Base-by-base conservation (phyloP, 495 filamentous ascomycete species). In the Apodospora peruviana region DNA sequence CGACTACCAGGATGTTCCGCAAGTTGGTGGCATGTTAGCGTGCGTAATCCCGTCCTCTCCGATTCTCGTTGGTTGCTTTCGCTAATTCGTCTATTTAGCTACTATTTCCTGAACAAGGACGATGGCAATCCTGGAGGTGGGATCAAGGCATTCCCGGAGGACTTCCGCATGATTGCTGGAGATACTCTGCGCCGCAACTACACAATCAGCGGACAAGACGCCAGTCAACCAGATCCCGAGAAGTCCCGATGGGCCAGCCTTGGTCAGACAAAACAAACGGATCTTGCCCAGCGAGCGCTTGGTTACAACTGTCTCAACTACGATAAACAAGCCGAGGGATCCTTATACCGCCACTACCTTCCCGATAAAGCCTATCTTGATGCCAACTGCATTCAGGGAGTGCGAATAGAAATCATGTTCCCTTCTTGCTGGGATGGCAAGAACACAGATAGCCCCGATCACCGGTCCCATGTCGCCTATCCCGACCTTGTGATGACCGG, bases 281-380 rank as follows among this genome's bases (percentile, higher is more conserved):
- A 83, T 24, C 74, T 95, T 19, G 67, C 65, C n/a, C 86, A 93
- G 71, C 85, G 89, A 44, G 89, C 91, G 8, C 48, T 95, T 23
- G 91, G 91, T 2, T 96, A 91, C 75, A 96, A 95, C 71, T 97
- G 91, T 65, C 66, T 97, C 42, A 78, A 95, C 76, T 94, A 94
- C 58, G 46, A 57, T 18, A 72, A 61, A 23, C 29, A 62, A 0
- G 57, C 83, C 17, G 90, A 96, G 60, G 72, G 75, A 0, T 82
- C 88, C 14, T 70, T 95, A n/a, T 82, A 76, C 43, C 86, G 91
- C 38, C 88, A 93, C 61, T 82, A 77, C 57, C 39, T 97, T 56
- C 91, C 91, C 0, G 78, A 85, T 47, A 93, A 95, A 75, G 65
- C 65, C 1, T 93, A 74, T 54, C 72, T 94, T 23, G 88, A 95